These are phyloP conservation scores for Pseudogymnoascus sp. DNA, from an alignment of 2,329 filamentous ascomycete species.

Conservation along the genomic window DNA sequence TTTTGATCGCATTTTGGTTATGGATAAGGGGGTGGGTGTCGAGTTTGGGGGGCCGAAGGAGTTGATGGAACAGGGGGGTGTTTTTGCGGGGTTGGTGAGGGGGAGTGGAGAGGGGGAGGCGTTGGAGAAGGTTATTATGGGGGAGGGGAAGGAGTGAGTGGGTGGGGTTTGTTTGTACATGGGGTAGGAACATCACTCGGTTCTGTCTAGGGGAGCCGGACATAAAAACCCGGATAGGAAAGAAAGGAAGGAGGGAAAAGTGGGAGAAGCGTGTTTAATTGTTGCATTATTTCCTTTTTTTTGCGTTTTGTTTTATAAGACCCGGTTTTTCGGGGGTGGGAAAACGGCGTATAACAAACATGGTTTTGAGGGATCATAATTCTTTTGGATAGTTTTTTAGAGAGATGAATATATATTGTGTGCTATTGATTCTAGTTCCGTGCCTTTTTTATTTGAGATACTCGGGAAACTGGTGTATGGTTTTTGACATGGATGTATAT, in stretches of 20 bases:
- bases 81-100: conserved; percentile 56
- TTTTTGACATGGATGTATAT: too few relatives aligned
- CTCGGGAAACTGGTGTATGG: too few relatives aligned
- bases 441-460: too few relatives aligned
- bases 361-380: background rate
- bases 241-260: background rate
- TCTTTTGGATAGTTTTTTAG: background rate
- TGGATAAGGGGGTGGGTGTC: conserved; percentile 57
- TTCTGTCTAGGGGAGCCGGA: background rate
- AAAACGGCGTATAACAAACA: background rate
- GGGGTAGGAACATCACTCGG: too few relatives aligned
- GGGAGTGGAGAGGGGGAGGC: conserved; percentile 50
- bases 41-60: conserved; percentile 60
- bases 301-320: background rate
- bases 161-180: background rate
- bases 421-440: background rate
- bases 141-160: background rate
- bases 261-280: background rate
- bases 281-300: background rate
- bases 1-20: conserved; percentile 65
- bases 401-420: background rate
- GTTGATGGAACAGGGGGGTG: conserved; percentile 42
- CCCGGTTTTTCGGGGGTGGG: background rate
- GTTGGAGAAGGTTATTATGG: conserved; percentile 8
- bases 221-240: background rate